Evolutionary conservation across 805 yeast genomes (phyloP).

Genomic region (Lachancea dasiensis): DNA sequence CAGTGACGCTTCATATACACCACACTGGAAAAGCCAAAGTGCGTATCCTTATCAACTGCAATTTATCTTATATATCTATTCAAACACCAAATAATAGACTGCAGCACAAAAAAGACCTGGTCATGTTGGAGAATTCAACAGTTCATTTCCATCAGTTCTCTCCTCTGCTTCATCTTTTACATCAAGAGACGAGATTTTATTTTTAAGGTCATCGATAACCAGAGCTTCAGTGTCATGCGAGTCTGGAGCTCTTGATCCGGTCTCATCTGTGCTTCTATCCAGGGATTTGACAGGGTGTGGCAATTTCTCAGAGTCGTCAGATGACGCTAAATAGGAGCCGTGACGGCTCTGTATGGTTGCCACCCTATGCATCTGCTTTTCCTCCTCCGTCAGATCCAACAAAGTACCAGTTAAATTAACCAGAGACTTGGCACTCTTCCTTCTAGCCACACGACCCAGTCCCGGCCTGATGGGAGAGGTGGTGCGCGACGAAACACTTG

Average conservation of each 20-base stretch:
- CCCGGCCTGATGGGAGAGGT: conserved; percentile 12
- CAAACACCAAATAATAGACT: too few species aligned
- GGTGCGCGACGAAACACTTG: conserved; percentile 8
- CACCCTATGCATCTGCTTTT: conserved; percentile 29
- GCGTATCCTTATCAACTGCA: conserved; percentile 1
- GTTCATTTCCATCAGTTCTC: conserved; percentile 6
- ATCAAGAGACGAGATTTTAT: conserved; percentile 1
- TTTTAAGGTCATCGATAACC: conserved; percentile 5
- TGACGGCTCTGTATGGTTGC: conserved; percentile 12
- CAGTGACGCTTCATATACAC: too few species aligned
- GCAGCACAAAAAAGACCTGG: neutral
- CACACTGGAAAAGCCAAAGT: too few species aligned
- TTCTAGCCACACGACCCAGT: conserved; percentile 48
- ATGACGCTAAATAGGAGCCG: neutral
- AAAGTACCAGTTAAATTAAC: conserved; percentile 62
- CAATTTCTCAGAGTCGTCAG: neutral
- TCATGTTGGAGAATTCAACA: conserved; percentile 2
- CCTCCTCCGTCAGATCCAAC: conserved; percentile 63
- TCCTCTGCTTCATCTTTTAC: conserved; percentile 4
- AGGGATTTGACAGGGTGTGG: neutral
- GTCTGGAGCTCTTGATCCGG: conserved; percentile 4
- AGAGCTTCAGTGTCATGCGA: conserved; percentile 7
- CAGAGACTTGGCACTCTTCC: conserved; percentile 70
- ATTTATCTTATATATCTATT: neutral
- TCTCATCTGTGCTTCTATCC: neutral